phyloP scores from a whole-genome alignment of 805 yeast species.

The Pichia nakasei region DNA sequence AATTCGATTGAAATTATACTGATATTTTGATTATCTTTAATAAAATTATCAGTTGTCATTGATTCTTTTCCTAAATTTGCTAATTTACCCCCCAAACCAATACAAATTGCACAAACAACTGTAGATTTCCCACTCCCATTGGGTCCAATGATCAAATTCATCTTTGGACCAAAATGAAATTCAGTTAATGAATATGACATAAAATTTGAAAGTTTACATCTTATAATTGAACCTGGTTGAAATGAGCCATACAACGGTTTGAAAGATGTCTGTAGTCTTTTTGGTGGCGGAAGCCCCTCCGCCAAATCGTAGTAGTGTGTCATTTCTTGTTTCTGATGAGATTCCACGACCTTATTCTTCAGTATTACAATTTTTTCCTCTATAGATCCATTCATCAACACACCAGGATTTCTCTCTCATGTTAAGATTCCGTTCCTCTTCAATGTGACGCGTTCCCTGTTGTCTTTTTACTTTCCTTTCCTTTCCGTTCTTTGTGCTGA shows the following conservation, averaged over 20 bases:
- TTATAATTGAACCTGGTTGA: slow-evolving; percentile 38
- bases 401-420: too few species aligned
- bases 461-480: too few species aligned
- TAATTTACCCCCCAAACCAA: slow-evolving; percentile 77
- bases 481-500: too few species aligned
- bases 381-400: too few species aligned
- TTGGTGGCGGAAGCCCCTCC: slow-evolving; percentile 10
- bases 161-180: slow-evolving; percentile 68
- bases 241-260: slow-evolving; percentile 23
- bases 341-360: too few species aligned
- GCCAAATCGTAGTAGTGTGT: neutral
- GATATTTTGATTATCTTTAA: slow-evolving; percentile 52
- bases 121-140: slow-evolving; percentile 96
- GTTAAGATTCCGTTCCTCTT: too few species aligned
- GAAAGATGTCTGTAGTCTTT: slow-evolving; percentile 12
- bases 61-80: slow-evolving; percentile 63
- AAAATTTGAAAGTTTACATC: slow-evolving; percentile 50
- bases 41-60: slow-evolving; percentile 52
- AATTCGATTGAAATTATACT: slow-evolving; percentile 45
- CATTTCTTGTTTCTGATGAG: too few species aligned
- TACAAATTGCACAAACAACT: slow-evolving; percentile 83
- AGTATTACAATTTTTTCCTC: too few species aligned
- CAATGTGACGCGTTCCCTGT: too few species aligned
- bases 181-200: slow-evolving; percentile 63
- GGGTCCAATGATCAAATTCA: slow-evolving; percentile 92